Conservation (phyloP, 768 basidiomycete species). For the Boletus rubescentipes region DNA sequence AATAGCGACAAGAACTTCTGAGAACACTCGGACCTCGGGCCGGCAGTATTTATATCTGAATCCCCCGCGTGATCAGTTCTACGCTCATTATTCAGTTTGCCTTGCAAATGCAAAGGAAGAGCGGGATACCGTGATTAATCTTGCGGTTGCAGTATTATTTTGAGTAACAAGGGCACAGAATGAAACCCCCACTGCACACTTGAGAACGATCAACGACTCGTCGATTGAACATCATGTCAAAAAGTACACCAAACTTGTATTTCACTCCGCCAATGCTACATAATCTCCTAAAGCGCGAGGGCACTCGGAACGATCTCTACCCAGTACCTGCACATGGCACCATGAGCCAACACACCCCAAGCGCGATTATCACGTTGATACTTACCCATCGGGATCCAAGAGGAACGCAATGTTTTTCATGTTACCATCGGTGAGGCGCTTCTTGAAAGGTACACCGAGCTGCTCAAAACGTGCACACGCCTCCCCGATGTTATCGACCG, state of each 20-base stretch:
- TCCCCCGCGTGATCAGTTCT: no score
- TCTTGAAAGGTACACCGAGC: slow-evolving; percentile 83
- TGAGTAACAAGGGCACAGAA: background rate
- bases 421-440: slow-evolving; percentile 78
- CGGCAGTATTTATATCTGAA: no score
- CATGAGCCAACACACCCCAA: background rate
- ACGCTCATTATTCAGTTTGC: no score
- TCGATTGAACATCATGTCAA: slow-evolving; percentile 1
- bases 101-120: no score
- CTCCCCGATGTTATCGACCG: slow-evolving; percentile 77
- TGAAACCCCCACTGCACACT: background rate
- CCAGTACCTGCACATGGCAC: slow-evolving; percentile 48
- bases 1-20: no score
- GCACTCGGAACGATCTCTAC: slow-evolving; percentile 50
- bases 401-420: slow-evolving; percentile 86
- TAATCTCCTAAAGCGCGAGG: slow-evolving; percentile 22
- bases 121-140: background rate
- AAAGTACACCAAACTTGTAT: background rate
- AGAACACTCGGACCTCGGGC: no score
- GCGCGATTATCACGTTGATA: background rate
- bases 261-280: background rate
- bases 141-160: background rate
- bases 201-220: slow-evolving; percentile 2
- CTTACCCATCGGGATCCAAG: slow-evolving; percentile 79
- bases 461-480: slow-evolving; percentile 83